Conservation (phyloP, 106 monocot genomes). For the Phalaenopsis equestris region DNA sequence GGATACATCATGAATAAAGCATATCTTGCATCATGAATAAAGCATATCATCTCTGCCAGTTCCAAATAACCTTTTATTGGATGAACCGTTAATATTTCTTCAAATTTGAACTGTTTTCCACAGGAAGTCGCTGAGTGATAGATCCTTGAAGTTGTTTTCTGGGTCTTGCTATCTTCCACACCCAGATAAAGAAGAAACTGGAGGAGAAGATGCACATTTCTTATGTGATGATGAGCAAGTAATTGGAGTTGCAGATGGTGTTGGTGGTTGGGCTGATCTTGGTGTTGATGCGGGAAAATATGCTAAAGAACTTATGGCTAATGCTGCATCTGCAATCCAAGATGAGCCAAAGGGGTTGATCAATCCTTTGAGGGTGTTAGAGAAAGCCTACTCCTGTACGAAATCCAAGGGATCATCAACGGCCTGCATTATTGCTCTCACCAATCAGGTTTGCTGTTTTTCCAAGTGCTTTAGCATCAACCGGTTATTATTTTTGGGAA, state of each 20-base stretch:
- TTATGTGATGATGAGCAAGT: conserved; percentile 50
- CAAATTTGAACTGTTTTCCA: conserved; percentile 5
- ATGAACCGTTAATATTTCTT: not conserved
- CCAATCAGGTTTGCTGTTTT: conserved; percentile 26
- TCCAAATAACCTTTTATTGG: not conserved
- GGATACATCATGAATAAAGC: not conserved
- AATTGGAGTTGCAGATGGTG: conserved; percentile 72
- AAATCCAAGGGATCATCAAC: conserved; percentile 74
- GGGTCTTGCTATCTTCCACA: conserved; percentile 75
- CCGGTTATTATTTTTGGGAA: not conserved
- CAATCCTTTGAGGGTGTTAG: conserved; percentile 58
- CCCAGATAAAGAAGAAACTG: conserved; percentile 61
- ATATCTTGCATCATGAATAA: not conserved
- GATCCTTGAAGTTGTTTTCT: conserved; percentile 51
- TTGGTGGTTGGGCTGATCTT: conserved; percentile 73
- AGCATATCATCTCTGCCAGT: not conserved
- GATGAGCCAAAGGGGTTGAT: conserved; percentile 56
- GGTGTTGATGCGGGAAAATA: conserved; percentile 63
- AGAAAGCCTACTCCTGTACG: conserved; percentile 57
- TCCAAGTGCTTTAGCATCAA: not conserved
- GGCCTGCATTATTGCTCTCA: conserved; percentile 68
- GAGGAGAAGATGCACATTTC: conserved; percentile 78
- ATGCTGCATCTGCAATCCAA: conserved; percentile 53
- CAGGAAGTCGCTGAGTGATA: conserved; percentile 29
- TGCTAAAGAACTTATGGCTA: conserved; percentile 64